phyloP scores from a whole-genome alignment of 805 yeast species.

The Candida glaebosa region DNA sequence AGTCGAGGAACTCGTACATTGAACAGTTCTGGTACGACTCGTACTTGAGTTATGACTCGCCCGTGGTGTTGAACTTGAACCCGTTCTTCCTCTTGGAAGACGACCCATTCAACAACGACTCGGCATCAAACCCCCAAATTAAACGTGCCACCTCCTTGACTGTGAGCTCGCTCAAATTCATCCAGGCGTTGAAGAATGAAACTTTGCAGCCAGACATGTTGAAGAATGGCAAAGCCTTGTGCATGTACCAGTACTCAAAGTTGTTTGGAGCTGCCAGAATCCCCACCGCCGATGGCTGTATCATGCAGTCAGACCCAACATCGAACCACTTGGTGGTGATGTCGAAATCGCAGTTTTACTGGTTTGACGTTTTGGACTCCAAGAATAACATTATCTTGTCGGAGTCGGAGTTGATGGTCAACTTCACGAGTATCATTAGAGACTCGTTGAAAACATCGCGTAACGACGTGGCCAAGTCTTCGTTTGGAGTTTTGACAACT shows the following conservation, averaged over 20 bases:
- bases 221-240: constrained; percentile 59
- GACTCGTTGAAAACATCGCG: constrained; percentile 59
- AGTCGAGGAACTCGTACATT: constrained; percentile 70
- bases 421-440: constrained; percentile 68
- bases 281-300: constrained; percentile 77
- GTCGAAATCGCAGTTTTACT: constrained; percentile 84
- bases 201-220: constrained; percentile 70
- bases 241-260: constrained; percentile 90
- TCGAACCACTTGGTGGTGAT: constrained; percentile 80
- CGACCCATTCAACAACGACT: constrained; percentile 74
- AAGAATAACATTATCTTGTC: constrained; percentile 67
- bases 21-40: constrained; percentile 96
- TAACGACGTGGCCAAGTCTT: constrained; percentile 64
- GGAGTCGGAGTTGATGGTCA: constrained; percentile 71
- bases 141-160: constrained; percentile 80
- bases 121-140: constrained; percentile 52
- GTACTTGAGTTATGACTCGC: constrained; percentile 80
- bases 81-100: constrained; percentile 90
- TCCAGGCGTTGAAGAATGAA: constrained; percentile 71
- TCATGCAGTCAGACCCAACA: constrained; percentile 73
- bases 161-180: constrained; percentile 72
- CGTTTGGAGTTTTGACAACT: constrained; percentile 87
- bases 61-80: constrained; percentile 86
- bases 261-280: constrained; percentile 85
- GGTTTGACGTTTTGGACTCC: constrained; percentile 88